phyloP scores from a whole-genome alignment of 1,284 basidiomycete genomes.

The Tylopilus orsonianus region DNA sequence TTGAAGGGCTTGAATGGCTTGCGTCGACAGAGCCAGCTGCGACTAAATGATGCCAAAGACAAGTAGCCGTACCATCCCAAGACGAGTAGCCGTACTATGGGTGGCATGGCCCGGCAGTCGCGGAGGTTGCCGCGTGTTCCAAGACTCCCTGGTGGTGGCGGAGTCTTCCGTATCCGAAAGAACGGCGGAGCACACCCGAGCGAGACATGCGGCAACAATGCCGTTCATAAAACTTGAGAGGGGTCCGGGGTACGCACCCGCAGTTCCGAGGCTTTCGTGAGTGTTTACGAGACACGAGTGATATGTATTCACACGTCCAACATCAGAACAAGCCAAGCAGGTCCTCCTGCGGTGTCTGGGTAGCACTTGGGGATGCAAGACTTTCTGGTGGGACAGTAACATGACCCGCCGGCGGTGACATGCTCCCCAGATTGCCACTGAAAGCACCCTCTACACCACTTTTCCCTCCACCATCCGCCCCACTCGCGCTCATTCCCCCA shows the following conservation, averaged over 20 bases:
- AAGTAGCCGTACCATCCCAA: too few relatives aligned
- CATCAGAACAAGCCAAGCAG: constrained; percentile 49
- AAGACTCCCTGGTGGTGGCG: too few relatives aligned
- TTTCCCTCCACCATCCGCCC: not conserved
- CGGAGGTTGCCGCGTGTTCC: too few relatives aligned
- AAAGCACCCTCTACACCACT: constrained; percentile 8
- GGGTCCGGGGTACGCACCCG: too few relatives aligned
- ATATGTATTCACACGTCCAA: constrained; percentile 4
- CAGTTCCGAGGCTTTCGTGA: not conserved
- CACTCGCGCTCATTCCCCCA: constrained; percentile 46
- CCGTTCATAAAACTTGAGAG: too few relatives aligned
- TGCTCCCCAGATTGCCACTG: constrained; percentile 12
- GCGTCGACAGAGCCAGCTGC: too few relatives aligned
- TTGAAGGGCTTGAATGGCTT: not conserved
- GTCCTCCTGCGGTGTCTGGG: constrained; percentile 46
- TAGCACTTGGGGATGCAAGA: constrained; percentile 13
- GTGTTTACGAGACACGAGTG: constrained; percentile 1
- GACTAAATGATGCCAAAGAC: too few relatives aligned
- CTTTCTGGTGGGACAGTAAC: constrained; percentile 14
- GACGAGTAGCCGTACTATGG: too few relatives aligned
- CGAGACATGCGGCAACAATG: too few relatives aligned
- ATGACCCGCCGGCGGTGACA: constrained; percentile 11
- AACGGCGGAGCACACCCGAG: too few relatives aligned
- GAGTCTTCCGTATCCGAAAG: too few relatives aligned
- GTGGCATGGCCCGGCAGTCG: too few relatives aligned